These are phyloP conservation scores for Tolypocladium sp. DNA, from an alignment of 2,329 filamentous ascomycete species.

Conservation along the genomic window DNA sequence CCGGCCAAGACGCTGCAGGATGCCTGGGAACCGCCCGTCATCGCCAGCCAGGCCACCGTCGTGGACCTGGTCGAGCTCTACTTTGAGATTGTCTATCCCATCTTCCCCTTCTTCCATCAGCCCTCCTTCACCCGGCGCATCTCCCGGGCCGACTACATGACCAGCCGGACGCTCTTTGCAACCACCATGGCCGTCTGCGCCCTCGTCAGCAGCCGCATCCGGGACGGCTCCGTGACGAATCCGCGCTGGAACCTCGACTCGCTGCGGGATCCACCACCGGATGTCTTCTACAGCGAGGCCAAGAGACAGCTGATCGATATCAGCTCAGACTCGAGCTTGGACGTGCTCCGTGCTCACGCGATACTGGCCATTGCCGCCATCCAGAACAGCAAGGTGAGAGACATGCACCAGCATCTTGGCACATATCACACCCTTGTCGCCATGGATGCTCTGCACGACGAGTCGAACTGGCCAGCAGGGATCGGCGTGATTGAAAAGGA, in stretches of 20 bases:
- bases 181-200: slow-evolving; percentile 43
- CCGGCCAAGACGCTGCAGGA: neutral
- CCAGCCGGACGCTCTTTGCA: slow-evolving; percentile 33
- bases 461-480: slow-evolving; percentile 38
- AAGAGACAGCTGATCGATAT: slow-evolving; percentile 6
- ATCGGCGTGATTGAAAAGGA: slow-evolving; percentile 36
- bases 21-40: slow-evolving; percentile 5
- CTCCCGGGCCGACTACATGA: slow-evolving; percentile 31
- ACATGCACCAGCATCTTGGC: slow-evolving; percentile 41
- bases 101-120: slow-evolving; percentile 42
- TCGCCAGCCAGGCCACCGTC: slow-evolving; percentile 17
- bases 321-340: slow-evolving; percentile 2
- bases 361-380: slow-evolving; percentile 40
- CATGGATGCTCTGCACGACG: slow-evolving; percentile 42
- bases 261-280: slow-evolving; percentile 22
- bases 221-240: slow-evolving; percentile 37
- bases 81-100: slow-evolving; percentile 43
- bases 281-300: slow-evolving; percentile 12
- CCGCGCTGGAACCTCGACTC: slow-evolving; percentile 26
- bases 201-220: slow-evolving; percentile 35
- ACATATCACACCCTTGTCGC: slow-evolving; percentile 38
- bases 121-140: slow-evolving; percentile 30
- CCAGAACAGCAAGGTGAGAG: slow-evolving; percentile 37
- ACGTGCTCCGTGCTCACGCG: slow-evolving; percentile 19
- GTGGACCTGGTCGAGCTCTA: slow-evolving; percentile 36